Conservation (phyloP, 768 basidiomycete genomes). For the Brasilioporus rufonigricans region DNA sequence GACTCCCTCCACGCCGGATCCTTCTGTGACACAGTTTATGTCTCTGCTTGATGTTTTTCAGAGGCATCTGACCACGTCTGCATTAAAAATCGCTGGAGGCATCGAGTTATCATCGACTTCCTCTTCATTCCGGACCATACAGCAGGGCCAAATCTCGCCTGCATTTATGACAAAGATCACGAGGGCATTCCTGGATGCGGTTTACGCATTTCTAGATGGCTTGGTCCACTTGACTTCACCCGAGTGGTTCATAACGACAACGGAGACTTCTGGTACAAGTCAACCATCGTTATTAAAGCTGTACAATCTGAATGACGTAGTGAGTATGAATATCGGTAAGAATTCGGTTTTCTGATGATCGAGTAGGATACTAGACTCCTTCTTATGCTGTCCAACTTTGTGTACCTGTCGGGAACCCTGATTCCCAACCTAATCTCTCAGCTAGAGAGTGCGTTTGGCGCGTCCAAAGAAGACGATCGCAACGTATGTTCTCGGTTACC, state of each 20-base stretch:
- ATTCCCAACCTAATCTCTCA: slow-evolving; percentile 81
- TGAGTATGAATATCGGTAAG: slow-evolving; percentile 33
- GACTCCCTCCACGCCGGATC: slow-evolving; percentile 59
- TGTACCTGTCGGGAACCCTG: slow-evolving; percentile 62
- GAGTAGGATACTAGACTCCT: slow-evolving; percentile 83
- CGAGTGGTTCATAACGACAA: slow-evolving; percentile 44
- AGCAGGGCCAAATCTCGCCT: slow-evolving; percentile 59
- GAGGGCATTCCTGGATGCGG: slow-evolving; percentile 79
- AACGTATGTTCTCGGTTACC: too few species aligned
- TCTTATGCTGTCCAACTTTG: slow-evolving; percentile 87
- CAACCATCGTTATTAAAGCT: slow-evolving; percentile 27
- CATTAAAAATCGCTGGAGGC: slow-evolving; percentile 81
- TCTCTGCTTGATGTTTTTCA: slow-evolving; percentile 80
- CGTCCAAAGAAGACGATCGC: too few species aligned
- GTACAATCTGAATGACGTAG: slow-evolving; percentile 61
- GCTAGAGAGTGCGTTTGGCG: slow-evolving; percentile 73
- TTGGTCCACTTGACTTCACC: slow-evolving; percentile 76
- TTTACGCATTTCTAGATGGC: slow-evolving; percentile 87
- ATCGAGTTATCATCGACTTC: slow-evolving; percentile 51
- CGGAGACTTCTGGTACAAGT: slow-evolving; percentile 5
- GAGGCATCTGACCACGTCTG: slow-evolving; percentile 67
- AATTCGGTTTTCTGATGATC: not conserved
- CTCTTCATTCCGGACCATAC: slow-evolving; percentile 48
- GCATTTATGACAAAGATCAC: slow-evolving; percentile 73
- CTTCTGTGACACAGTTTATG: slow-evolving; percentile 72